phyloP scores from a whole-genome alignment of 2,329 filamentous ascomycete genomes.

The Lachnellula arida region DNA sequence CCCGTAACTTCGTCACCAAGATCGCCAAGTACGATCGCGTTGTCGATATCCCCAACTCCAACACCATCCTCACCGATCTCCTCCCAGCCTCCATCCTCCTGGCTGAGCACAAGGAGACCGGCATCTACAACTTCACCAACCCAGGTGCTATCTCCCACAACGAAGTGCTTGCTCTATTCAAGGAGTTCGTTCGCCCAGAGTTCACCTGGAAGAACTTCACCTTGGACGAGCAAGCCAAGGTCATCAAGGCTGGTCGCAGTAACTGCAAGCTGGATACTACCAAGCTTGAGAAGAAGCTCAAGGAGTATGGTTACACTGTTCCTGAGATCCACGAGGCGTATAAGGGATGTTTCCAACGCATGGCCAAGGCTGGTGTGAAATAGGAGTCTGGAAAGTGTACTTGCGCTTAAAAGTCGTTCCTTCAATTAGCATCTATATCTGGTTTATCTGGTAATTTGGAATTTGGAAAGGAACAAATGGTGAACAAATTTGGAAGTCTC shows the following conservation, averaged over 20 bases:
- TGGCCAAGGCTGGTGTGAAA: constrained; percentile 52
- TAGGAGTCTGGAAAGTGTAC: constrained; percentile 30
- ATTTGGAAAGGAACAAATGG: constrained; percentile 6
- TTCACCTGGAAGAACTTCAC: constrained; percentile 63
- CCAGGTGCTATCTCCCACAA: constrained; percentile 68
- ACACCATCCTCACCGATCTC: constrained; percentile 61
- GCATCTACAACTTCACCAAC: constrained; percentile 68
- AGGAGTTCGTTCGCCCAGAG: constrained; percentile 55
- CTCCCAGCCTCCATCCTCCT: constrained; percentile 56
- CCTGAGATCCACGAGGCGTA: constrained; percentile 61
- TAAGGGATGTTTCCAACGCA: constrained; percentile 56
- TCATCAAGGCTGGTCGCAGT: constrained; percentile 62
- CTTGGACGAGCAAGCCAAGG: constrained; percentile 60
- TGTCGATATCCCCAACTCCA: constrained; percentile 64
- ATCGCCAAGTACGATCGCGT: constrained; percentile 60
- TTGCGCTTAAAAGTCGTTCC: constrained; percentile 10
- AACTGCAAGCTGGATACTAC: constrained; percentile 62
- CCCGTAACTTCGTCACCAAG: constrained; percentile 66
- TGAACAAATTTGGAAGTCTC: not conserved
- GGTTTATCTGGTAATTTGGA: constrained; percentile 9
- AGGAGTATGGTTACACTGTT: constrained; percentile 53
- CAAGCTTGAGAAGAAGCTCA: constrained; percentile 56
- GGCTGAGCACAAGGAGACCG: constrained; percentile 56
- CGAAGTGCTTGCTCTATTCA: constrained; percentile 59
- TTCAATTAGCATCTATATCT: not conserved